Base-by-base conservation (phyloP, 2,329 filamentous ascomycete genomes). In the Apiospora phragmitis region DNA sequence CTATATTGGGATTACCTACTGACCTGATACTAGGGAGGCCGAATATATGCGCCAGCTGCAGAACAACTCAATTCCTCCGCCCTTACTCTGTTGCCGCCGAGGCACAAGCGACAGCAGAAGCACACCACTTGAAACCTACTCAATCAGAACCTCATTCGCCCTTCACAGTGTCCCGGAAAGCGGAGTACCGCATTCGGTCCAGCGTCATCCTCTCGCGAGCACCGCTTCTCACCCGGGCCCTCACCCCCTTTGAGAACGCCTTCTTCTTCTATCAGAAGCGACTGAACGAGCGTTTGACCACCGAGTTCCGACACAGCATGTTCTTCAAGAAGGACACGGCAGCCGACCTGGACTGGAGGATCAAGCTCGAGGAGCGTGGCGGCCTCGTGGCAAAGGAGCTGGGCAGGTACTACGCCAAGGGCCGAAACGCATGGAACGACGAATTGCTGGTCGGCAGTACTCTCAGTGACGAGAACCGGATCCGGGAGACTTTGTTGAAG, bases 181-280 rank as follows among this genome's bases (percentile, higher is more conserved):
- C 78, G 65, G 76, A 79, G 72, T 88, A 88, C 82, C 82, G 83
- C 74, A 84, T 90, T 79, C 85, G 84, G 71, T 86, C 87, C 71
- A 93, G 94, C 74, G 87, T 98, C 71, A 90, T 98, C 75, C 90
- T 99, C 73, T 96, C 94, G 65, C 94, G 96, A 38, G 90, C 96
- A 66, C 96, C 96, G 8, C 86, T 97, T 71, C 87, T 99, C 77
- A 98, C 96, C 35, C 92, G 93, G 75, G 87, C 92, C 72, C 91
- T 95, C 69, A 93, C 93, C 43, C 87, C 93, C 16, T 98, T 99
- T 83, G 96, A 99, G 83, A 93, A 94, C 79, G 88, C 95, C 74
- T 98, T 92, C 84, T 97, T 92, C 86, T 94, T 99, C 81, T 99
- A 99, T 85, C 96, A 99, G 85, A 95, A 95, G 77, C 94, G 96